Evolutionary conservation across 2,329 filamentous ascomycete genomes (phyloP).

Genomic region (Apiospora aurea): DNA sequence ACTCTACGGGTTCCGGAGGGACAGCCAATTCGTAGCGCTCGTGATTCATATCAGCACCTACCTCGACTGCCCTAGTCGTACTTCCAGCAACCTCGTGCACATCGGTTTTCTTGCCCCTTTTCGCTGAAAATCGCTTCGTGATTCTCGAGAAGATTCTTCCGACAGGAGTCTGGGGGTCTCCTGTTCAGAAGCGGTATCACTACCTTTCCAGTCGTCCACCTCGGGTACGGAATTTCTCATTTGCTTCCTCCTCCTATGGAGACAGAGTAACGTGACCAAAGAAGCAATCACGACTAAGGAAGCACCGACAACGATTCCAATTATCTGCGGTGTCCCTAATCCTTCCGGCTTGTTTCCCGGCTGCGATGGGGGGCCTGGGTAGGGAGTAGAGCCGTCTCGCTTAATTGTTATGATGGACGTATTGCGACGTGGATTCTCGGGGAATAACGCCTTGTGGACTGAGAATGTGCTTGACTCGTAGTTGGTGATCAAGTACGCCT

Average conservation of each 20-base stretch:
- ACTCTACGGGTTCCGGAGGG: slow-evolving; percentile 54
- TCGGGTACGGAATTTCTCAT: slow-evolving; percentile 31
- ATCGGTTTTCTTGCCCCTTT: slow-evolving; percentile 38
- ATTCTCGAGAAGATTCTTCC: slow-evolving; percentile 54
- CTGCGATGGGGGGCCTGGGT: slow-evolving; percentile 47
- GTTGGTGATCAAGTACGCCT: slow-evolving; percentile 66
- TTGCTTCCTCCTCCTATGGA: slow-evolving; percentile 41
- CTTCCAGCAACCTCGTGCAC: slow-evolving; percentile 38
- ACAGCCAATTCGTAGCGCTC: slow-evolving; percentile 61
- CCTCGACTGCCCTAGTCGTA: slow-evolving; percentile 46
- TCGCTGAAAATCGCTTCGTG: slow-evolving; percentile 42
- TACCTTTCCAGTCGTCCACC: slow-evolving; percentile 47
- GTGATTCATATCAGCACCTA: slow-evolving; percentile 52
- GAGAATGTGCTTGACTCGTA: slow-evolving; percentile 63
- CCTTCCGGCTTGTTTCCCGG: slow-evolving; percentile 29
- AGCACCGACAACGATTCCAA: slow-evolving; percentile 54
- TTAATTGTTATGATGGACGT: slow-evolving; percentile 52
- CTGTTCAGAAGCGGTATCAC: slow-evolving; percentile 43
- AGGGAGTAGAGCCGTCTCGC: slow-evolving; percentile 54
- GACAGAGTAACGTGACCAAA: slow-evolving; percentile 40
- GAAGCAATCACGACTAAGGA: slow-evolving; percentile 44
- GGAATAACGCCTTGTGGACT: slow-evolving; percentile 62
- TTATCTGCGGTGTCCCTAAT: slow-evolving; percentile 51
- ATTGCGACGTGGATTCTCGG: slow-evolving; percentile 49
- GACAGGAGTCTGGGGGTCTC: slow-evolving; percentile 45